These are phyloP conservation scores for Moesziomyces globuligerus DNA, from an alignment of 1,284 basidiomycete species.

Conservation along the genomic window DNA sequence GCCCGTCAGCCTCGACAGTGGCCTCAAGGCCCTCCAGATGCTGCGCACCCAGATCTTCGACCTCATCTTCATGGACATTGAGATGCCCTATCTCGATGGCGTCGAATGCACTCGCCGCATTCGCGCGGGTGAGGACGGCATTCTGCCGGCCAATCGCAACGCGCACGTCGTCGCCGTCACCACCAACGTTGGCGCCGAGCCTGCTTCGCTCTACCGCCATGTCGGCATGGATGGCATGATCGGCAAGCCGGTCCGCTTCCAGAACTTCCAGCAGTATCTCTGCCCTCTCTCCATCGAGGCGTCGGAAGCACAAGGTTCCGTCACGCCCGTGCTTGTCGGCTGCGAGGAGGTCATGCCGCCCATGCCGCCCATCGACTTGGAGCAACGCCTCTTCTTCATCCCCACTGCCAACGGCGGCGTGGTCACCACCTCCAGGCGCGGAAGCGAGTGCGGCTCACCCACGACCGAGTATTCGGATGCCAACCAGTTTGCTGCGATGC, in stretches of 20 bases:
- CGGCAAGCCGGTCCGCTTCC: constrained; percentile 53
- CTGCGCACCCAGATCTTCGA: constrained; percentile 56
- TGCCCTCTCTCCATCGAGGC: constrained; percentile 45
- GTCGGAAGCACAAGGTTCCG: constrained; percentile 14
- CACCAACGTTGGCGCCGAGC: constrained; percentile 48
- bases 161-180: constrained; percentile 55
- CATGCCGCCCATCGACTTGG: constrained; percentile 36
- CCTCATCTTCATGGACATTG: constrained; percentile 59
- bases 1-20: constrained; percentile 53
- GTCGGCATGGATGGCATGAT: constrained; percentile 57
- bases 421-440: constrained; percentile 5
- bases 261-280: constrained; percentile 47
- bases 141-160: constrained; percentile 44
- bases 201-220: constrained; percentile 45
- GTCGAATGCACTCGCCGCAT: constrained; percentile 54
- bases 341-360: constrained; percentile 34
- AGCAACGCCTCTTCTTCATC: constrained; percentile 44
- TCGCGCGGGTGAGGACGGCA: constrained; percentile 50
- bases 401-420: constrained; percentile 21
- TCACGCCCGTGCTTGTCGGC: constrained; percentile 27
- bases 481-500: constrained; percentile 46
- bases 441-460: constrained; percentile 13
- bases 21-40: constrained; percentile 57
- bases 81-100: constrained; percentile 59
- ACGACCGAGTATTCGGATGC: constrained; percentile 19